Percentiles rank a stretch among this genome's conserved stretches.
These are phyloP conservation scores for Penicillium italicum DNA, from an alignment of 2,329 filamentous ascomycete genomes.

Conservation along the genomic window DNA sequence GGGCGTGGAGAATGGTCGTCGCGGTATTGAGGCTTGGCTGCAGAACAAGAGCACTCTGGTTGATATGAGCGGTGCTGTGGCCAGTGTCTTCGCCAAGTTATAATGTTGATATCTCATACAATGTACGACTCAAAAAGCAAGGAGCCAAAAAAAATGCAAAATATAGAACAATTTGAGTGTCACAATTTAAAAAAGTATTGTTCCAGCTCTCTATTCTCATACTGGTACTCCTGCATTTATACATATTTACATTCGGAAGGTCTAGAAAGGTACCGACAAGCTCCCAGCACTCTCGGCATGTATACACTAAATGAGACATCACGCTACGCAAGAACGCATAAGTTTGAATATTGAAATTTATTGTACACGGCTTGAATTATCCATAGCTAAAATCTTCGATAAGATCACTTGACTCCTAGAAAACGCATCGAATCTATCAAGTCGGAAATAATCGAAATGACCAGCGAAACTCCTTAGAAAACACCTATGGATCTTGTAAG, in stretches of 20 bases:
- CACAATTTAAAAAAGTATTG: neutral
- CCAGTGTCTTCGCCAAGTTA: constrained; percentile 70
- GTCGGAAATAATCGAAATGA: neutral
- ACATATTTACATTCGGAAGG: neutral
- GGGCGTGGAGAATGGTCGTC: constrained; percentile 79
- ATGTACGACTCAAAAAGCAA: neutral
- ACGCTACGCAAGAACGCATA: neutral
- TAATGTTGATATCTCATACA: constrained; percentile 34
- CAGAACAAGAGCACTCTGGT: constrained; percentile 84
- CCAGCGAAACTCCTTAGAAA: constrained; percentile 1
- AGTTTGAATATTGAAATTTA: neutral
- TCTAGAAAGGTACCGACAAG: no score
- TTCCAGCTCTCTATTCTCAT: no score
- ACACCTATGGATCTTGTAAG: neutral
- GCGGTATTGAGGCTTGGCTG: constrained; percentile 76
- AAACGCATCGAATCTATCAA: neutral
- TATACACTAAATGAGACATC: no score
- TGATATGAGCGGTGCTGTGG: constrained; percentile 69
- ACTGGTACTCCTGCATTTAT: no score
- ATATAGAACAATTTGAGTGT: neutral
- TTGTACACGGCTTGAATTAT: neutral
- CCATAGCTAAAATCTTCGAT: neutral
- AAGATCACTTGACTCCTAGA: neutral
- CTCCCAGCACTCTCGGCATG: neutral
- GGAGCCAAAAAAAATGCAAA: neutral